Percentiles rank a stretch among this genome's conserved stretches.
These are phyloP conservation scores for Annulohypoxylon stygium DNA, from an alignment of 495 filamentous ascomycete species.

Conservation along the genomic window DNA sequence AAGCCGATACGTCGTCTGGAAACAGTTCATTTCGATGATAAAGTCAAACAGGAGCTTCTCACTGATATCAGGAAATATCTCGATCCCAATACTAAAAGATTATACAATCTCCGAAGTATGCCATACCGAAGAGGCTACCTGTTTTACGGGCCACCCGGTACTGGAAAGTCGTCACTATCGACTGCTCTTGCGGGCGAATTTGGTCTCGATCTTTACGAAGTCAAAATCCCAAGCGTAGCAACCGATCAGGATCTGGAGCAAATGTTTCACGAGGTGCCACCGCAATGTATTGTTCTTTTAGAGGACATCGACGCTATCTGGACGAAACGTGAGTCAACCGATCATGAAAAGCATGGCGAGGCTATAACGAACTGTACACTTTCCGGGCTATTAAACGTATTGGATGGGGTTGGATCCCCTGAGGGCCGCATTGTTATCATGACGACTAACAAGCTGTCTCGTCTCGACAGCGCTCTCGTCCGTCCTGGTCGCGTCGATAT, in stretches of 20 bases:
- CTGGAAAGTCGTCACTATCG: slow-evolving; percentile 74
- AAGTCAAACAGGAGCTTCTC: slow-evolving; percentile 75
- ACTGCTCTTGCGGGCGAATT: slow-evolving; percentile 74
- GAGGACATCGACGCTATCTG: slow-evolving; percentile 77
- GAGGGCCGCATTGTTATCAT: slow-evolving; percentile 81
- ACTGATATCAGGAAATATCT: slow-evolving; percentile 85
- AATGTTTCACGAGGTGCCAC: slow-evolving; percentile 70
- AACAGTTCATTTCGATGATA: slow-evolving; percentile 63
- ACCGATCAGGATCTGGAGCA: slow-evolving; percentile 64
- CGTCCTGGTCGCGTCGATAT: slow-evolving; percentile 78
- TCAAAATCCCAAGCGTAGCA: slow-evolving; percentile 66
- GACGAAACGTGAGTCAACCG: slow-evolving; percentile 54
- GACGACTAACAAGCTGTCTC: slow-evolving; percentile 78
- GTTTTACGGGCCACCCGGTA: slow-evolving; percentile 75
- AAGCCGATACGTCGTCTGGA: slow-evolving; percentile 60
- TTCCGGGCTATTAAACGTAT: slow-evolving; percentile 76
- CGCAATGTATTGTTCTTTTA: slow-evolving; percentile 73
- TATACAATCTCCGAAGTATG: slow-evolving; percentile 77
- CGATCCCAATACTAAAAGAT: slow-evolving; percentile 74
- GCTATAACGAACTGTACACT: slow-evolving; percentile 61
- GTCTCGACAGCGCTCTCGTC: slow-evolving; percentile 75
- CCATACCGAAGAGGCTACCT: slow-evolving; percentile 75
- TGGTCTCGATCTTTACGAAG: slow-evolving; percentile 72
- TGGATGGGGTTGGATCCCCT: slow-evolving; percentile 77
- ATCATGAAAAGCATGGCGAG: slow-evolving; percentile 46